Conservation (phyloP, 352 stramenopile genomes). For the Phytopythium delawarense region DNA sequence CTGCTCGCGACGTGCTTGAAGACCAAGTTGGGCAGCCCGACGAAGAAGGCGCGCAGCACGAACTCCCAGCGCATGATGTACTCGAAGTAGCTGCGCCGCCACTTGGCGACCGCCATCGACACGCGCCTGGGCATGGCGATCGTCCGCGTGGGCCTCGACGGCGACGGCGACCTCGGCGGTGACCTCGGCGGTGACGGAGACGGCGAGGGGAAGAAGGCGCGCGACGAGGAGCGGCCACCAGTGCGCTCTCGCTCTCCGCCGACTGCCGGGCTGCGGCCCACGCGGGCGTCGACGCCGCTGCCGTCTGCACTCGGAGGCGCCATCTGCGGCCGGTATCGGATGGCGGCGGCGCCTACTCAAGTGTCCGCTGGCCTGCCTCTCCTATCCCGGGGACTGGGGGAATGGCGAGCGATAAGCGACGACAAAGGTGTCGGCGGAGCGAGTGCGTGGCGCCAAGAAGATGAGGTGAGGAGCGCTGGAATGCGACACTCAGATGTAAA, state of each 20-base stretch:
- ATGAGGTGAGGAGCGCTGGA: not conserved
- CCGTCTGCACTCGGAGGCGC: conserved; percentile 7
- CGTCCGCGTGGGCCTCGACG: not conserved
- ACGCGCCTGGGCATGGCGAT: not conserved
- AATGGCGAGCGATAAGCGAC: too few species aligned
- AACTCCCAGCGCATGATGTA: conserved; percentile 63
- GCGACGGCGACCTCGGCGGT: not conserved
- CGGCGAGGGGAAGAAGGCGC: conserved; percentile 9
- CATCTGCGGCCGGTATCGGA: not conserved
- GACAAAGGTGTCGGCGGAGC: too few species aligned
- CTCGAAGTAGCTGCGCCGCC: conserved; percentile 59
- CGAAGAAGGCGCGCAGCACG: conserved; percentile 53
- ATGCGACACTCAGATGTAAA: too few species aligned
- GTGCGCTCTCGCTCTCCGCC: not conserved
- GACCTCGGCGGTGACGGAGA: not conserved
- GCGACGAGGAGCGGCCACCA: conserved; percentile 4
- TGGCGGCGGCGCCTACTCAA: not conserved
- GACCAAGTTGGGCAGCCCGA: conserved; percentile 44
- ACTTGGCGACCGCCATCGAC: conserved; percentile 22
- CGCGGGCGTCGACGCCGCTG: not conserved
- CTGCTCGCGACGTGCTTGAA: conserved; percentile 44
- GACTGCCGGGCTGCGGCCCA: not conserved
- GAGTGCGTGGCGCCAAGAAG: not conserved
- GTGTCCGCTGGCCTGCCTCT: not conserved
- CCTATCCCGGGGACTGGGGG: not conserved